Evolutionary conservation across 768 basidiomycete species (phyloP), one percentile per base, ranked within the genome.

Genomic region (Rhizopogon rudus): DNA sequence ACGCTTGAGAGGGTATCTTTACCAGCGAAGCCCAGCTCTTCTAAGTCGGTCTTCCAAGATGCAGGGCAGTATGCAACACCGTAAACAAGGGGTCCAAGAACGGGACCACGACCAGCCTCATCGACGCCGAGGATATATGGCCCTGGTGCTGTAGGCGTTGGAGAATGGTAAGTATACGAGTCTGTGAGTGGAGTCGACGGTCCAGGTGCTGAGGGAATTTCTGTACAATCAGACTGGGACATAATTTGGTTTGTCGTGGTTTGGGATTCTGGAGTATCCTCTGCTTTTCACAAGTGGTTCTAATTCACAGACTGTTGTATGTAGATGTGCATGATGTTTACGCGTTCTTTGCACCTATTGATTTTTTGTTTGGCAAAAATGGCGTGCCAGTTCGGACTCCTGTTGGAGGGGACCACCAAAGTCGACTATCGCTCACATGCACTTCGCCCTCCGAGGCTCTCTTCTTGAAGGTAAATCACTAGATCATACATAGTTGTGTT

Each of bases 61-160:
- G 77, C 77, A 2, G 93, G 91, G 63, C 96, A 98, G 65, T 93
- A 98, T 0, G 97, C 95, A 25, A 96, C 84, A 6, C 91, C 96
- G 64, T 99, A 98, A 0, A 99, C 97, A 57, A 98, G 81, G 0
- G 97, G 97, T 1, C 95, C 96, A 0, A 99, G 76, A 1, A 96
- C 96, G 20, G 96, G 97, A 0, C 97, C 97, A 53, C 97, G 79
- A 0, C 97, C 97, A 0, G 97, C 97, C 68, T 99, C 97, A 69
- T 99, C 97, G n/a, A 99, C 94, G 22, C 97, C 97, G 49, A 99
- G 86, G 48, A 98, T 91, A 73, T 95, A 97, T 0, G 89, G 88
- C 0, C 91, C 91, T 1, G 69, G 54, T 1, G 83, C 79, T 0
- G 85, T 86, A 2, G 91, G 91, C 0, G 68, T 79, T 1, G 83